Evolutionary conservation across 208 protist genomes (phyloP).

Genomic region (Crithidia thermophila): DNA sequence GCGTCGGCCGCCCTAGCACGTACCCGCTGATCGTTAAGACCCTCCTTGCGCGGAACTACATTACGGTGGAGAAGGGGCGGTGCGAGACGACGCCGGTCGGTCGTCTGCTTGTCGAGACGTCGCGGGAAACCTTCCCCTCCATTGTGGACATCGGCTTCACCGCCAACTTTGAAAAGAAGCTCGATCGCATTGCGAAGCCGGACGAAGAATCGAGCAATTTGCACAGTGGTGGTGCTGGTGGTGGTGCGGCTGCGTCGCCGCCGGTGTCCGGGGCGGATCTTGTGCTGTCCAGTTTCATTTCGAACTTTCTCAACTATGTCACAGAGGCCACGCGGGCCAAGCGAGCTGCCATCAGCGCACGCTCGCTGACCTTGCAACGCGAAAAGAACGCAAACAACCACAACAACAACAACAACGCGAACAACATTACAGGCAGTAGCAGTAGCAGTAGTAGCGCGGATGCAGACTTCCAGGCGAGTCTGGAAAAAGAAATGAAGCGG

Average conservation of each 20-base stretch:
- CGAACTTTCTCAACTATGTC: conserved; percentile 87
- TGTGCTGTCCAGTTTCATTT: conserved; percentile 86
- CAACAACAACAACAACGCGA: not conserved
- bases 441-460: not conserved
- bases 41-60: conserved; percentile 84
- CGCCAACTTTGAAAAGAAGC: conserved; percentile 84
- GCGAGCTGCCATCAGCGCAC: conserved; percentile 66
- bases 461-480: conserved; percentile 36
- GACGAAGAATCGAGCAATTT: no score
- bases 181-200: conserved; percentile 89
- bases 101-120: conserved; percentile 69
- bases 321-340: conserved; percentile 79
- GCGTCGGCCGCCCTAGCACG: conserved; percentile 89
- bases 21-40: conserved; percentile 93
- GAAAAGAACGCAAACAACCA: conserved; percentile 17
- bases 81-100: conserved; percentile 85
- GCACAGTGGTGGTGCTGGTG: not conserved
- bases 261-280: conserved; percentile 72
- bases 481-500: conserved; percentile 48
- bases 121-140: conserved; percentile 81
- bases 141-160: conserved; percentile 93
- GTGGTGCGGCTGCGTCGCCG: not conserved
- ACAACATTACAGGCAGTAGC: not conserved
- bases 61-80: conserved; percentile 76
- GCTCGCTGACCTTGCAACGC: conserved; percentile 63